Conservation (phyloP, 305 asterid genomes). For the Solanum hybrid region DNA sequence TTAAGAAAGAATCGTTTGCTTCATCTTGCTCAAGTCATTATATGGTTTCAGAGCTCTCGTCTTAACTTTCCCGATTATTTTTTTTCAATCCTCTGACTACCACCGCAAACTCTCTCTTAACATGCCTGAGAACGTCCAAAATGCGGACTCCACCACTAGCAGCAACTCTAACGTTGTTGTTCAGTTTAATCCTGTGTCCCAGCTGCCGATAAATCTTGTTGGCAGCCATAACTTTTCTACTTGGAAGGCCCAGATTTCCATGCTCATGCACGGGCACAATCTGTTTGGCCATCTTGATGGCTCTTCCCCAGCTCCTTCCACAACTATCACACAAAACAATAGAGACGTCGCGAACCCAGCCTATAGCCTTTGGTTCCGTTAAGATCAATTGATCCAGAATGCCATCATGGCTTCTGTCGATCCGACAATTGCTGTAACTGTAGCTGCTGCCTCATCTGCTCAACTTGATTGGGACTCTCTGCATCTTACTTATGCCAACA, state of each 20-base stretch:
- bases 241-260: neutral
- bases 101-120: neutral
- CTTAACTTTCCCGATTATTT: neutral
- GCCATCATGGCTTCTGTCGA: neutral
- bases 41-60: neutral
- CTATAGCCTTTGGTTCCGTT: neutral
- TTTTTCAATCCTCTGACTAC: neutral
- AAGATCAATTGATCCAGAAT: neutral
- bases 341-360: neutral
- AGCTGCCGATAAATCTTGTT: neutral
- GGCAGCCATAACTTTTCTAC: neutral
- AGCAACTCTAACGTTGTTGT: neutral
- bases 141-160: neutral
- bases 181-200: neutral
- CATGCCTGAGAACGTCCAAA: neutral
- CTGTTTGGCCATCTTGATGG: neutral
- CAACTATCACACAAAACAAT: neutral
- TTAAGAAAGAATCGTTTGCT: neutral
- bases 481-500: neutral
- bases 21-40: neutral
- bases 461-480: neutral
- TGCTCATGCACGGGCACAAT: neutral
- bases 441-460: neutral
- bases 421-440: no score
- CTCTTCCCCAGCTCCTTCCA: neutral